phyloP scores from a whole-genome alignment of 1,284 basidiomycete species.

The Marasmius oreades region DNA sequence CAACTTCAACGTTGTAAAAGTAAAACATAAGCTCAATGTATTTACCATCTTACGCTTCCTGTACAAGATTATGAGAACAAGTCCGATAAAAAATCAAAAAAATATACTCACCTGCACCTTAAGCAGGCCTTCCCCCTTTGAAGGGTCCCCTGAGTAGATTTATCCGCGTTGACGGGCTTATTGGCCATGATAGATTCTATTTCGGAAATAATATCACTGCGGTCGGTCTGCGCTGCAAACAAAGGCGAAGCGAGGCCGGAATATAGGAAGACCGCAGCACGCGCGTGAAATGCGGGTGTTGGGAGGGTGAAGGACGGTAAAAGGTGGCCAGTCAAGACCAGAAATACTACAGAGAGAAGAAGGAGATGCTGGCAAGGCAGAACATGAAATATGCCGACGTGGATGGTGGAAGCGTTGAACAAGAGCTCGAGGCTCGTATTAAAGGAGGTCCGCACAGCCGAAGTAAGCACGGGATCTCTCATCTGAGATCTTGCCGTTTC shows the following conservation, averaged over 20 bases:
- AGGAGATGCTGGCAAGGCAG: slow-evolving; percentile 8
- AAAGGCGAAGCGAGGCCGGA: slow-evolving; percentile 14
- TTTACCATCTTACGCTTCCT: slow-evolving; percentile 75
- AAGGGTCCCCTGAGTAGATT: slow-evolving; percentile 34
- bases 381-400: slow-evolving; percentile 13
- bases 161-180: slow-evolving; percentile 33
- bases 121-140: slow-evolving; percentile 66
- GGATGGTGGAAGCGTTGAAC: slow-evolving; percentile 13
- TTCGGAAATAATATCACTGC: slow-evolving; percentile 5
- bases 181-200: slow-evolving; percentile 52
- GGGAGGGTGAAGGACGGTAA: background rate
- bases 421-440: slow-evolving; percentile 11
- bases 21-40: slow-evolving; percentile 15
- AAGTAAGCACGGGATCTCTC: slow-evolving; percentile 12
- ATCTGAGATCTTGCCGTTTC: slow-evolving; percentile 7
- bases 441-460: slow-evolving; percentile 16
- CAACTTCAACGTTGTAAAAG: slow-evolving; percentile 11
- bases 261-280: background rate
- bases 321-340: slow-evolving; percentile 9
- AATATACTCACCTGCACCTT: slow-evolving; percentile 50
- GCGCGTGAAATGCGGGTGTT: background rate
- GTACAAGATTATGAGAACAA: slow-evolving; percentile 14
- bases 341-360: slow-evolving; percentile 7
- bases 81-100: slow-evolving; percentile 9
- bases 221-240: slow-evolving; percentile 1